A percentile compares a stretch with the other conserved stretches of the same genome.
phyloP scores from a whole-genome alignment of 805 yeast species.

The Starmerella scarabaei region DNA sequence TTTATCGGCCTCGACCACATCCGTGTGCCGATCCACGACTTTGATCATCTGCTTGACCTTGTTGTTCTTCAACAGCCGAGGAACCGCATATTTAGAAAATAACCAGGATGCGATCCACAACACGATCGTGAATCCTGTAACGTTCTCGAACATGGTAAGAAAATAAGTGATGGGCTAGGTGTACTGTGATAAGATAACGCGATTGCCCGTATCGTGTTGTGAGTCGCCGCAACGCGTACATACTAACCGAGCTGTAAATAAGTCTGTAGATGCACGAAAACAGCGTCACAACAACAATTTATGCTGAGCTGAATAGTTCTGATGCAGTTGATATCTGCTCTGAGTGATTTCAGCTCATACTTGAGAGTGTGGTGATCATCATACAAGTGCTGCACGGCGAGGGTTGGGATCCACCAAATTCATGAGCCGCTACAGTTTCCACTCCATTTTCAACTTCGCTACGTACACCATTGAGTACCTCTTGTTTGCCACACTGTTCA shows the following conservation, averaged over 20 bases:
- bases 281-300: too few relatives aligned
- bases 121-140: conserved; percentile 6
- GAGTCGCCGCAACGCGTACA: too few relatives aligned
- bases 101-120: conserved; percentile 7
- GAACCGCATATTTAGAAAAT: conserved; percentile 6
- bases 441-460: background rate
- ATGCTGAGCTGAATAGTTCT: too few relatives aligned
- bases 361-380: too few relatives aligned
- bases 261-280: too few relatives aligned
- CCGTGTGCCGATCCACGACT: conserved; percentile 11
- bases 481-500: conserved; percentile 1
- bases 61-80: conserved; percentile 5
- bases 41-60: conserved; percentile 8
- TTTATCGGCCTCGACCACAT: conserved; percentile 7
- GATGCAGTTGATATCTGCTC: too few relatives aligned
- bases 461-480: conserved; percentile 1
- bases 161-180: background rate
- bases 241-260: too few relatives aligned
- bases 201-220: too few relatives aligned
- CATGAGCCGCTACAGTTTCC: background rate
- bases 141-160: conserved; percentile 12
- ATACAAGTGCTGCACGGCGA: too few relatives aligned
- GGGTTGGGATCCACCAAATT: too few relatives aligned
- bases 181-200: background rate
- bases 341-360: too few relatives aligned